Conservation (phyloP, 2,329 filamentous ascomycete species). For the Elsinoe ampelina region DNA sequence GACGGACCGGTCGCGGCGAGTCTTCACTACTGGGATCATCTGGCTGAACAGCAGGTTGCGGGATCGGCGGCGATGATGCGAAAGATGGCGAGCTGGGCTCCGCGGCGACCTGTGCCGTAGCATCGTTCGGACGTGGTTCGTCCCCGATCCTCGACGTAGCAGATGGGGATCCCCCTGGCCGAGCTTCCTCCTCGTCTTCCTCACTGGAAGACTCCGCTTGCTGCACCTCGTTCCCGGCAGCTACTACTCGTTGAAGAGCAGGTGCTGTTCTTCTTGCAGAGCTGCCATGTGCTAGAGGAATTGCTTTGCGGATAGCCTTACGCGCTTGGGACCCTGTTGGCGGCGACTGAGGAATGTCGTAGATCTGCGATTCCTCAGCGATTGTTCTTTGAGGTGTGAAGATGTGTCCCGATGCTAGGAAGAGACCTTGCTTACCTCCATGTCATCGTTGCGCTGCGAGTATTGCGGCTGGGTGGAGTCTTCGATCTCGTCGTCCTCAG, state of each 20-base stretch:
- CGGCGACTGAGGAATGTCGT: constrained; percentile 6
- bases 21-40: no score
- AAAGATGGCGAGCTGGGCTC: neutral
- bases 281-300: neutral
- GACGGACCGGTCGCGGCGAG: neutral
- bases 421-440: constrained; percentile 4
- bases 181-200: no score
- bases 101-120: neutral
- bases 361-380: constrained; percentile 6
- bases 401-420: neutral
- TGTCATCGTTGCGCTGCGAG: neutral
- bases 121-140: neutral
- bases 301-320: neutral
- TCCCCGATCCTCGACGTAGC: neutral
- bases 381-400: constrained; percentile 7
- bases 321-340: neutral
- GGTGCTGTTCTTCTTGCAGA: no score
- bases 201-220: no score
- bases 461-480: neutral
- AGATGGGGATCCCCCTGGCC: neutral
- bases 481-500: constrained; percentile 2
- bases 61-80: neutral
- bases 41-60: neutral
- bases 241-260: no score
- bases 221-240: no score